Percentiles rank a stretch among this genome's conserved stretches.
Evolutionary conservation across 116 monocot genomes (phyloP).

Genomic region (Thalassia testudinum): DNA sequence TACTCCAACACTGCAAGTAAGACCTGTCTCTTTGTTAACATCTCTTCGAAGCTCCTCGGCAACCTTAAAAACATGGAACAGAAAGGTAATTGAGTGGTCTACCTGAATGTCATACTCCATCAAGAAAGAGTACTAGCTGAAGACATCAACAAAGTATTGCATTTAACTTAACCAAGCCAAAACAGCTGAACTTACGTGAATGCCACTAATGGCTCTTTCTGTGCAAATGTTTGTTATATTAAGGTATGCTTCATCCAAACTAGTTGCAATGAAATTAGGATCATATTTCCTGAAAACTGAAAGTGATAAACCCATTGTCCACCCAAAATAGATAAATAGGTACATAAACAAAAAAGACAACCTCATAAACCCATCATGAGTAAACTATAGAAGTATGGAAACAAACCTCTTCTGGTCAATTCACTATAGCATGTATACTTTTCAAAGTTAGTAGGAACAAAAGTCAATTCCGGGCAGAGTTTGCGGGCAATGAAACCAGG

Average conservation of each 20-base stretch:
- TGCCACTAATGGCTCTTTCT: slow-evolving; percentile 39
- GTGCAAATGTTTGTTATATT: slow-evolving; percentile 68
- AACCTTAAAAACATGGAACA: slow-evolving; percentile 44
- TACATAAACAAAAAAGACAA: slow-evolving; percentile 1
- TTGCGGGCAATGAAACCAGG: slow-evolving; percentile 96
- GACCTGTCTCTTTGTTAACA: slow-evolving; percentile 79
- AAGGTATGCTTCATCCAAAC: slow-evolving; percentile 95
- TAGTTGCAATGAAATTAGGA: slow-evolving; percentile 67
- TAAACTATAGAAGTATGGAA: too few species aligned
- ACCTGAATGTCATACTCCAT: too few species aligned
- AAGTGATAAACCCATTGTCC: neutral
- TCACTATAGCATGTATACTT: slow-evolving; percentile 85
- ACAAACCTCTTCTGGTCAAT: slow-evolving; percentile 75
- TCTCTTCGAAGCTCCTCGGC: slow-evolving; percentile 60
- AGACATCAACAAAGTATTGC: too few species aligned
- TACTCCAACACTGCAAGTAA: slow-evolving; percentile 92
- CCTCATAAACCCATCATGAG: neutral
- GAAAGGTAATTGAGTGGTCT: too few species aligned
- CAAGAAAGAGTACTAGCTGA: too few species aligned
- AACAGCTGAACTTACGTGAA: slow-evolving; percentile 39
- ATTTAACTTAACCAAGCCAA: neutral
- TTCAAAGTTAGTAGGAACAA: slow-evolving; percentile 83
- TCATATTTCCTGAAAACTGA: slow-evolving; percentile 84
- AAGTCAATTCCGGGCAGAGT: slow-evolving; percentile 73
- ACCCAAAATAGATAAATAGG: neutral